Evolutionary conservation across 176 grass and related monocot genomes (phyloP), one percentile per base, ranked within the genome.

Genomic region (Thinopyrum elongatum): DNA sequence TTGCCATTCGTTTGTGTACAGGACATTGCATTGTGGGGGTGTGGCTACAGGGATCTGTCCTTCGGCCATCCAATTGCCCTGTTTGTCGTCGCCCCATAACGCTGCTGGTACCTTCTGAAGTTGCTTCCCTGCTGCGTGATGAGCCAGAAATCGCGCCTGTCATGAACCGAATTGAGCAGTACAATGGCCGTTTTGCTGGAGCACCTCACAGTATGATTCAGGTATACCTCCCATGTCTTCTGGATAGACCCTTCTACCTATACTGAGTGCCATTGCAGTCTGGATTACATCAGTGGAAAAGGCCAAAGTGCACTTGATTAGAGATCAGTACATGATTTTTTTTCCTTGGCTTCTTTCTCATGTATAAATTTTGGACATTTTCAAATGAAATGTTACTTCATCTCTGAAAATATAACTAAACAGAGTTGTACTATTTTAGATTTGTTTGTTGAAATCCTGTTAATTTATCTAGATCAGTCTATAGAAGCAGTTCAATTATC

Each of bases 1-100:
- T 4, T 70, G 14, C 4, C n/a, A 4, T 35, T 22, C 15, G 23
- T 80, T 44, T 33, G 10, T 53, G 41, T 23, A 12, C 78, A 90
- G 88, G 70, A 34, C n/a, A 76, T 47, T 90, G 78, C 74, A 90
- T 90, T 66, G 13, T 90, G 36, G 70, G 83, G 21, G 87, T 89
- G 4, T 90, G 88, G 78, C 70, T 82, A n/a, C 70, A 82, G 53
- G 70, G 78, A 63, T 82, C 27, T 17, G 83, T 66, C 62, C 83
- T 29, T 64, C 23, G 26, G 21, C 71, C 88, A 53, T 90, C 83
- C 47, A 41, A 53, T 28, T 86, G 88, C 10, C 78, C 83, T 28
- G 59, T 77, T 63, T 90, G 83, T 19, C 51, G 36, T 53, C 63
- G 78, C 22, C 27, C 13, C 0, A 86, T 86, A 90, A 90, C 88